Conservation (phyloP, 164 flowering plant species). For the Berberis thunbergii region DNA sequence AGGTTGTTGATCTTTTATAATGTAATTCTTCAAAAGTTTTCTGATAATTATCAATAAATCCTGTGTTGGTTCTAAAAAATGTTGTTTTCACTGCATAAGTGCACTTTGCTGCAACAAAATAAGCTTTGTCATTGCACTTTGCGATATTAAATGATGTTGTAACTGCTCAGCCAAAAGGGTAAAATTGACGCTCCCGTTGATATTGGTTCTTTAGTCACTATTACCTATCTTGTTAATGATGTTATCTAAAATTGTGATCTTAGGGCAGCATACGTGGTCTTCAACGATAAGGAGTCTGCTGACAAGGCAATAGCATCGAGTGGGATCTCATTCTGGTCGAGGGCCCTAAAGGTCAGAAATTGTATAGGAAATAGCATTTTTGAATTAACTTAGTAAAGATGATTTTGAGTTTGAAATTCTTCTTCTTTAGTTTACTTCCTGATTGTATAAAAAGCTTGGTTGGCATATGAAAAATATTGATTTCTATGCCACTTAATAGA, state of each 20-base stretch:
- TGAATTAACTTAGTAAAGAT: neutral
- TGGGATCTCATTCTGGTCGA: constrained; percentile 32
- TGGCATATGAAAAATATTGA: neutral
- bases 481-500: neutral
- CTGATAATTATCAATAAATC: neutral
- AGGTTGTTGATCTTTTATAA: too few relatives aligned
- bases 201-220: neutral
- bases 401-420: too few relatives aligned
- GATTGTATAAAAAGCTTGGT: neutral
- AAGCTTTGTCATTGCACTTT: constrained; percentile 26
- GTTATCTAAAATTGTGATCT: neutral
- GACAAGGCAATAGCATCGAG: constrained; percentile 30
- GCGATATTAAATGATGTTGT: constrained; percentile 16
- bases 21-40: too few relatives aligned
- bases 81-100: constrained; percentile 22
- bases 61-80: neutral
- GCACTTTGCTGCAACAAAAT: constrained; percentile 33
- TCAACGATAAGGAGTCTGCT: constrained; percentile 25
- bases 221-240: neutral
- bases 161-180: constrained; percentile 32
- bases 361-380: neutral
- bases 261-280: constrained; percentile 34
- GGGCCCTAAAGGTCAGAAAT: constrained; percentile 26
- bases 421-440: too few relatives aligned
- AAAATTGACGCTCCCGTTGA: neutral